phyloP scores from a whole-genome alignment of 768 basidiomycete genomes.

The Aureoboletus auriporus region DNA sequence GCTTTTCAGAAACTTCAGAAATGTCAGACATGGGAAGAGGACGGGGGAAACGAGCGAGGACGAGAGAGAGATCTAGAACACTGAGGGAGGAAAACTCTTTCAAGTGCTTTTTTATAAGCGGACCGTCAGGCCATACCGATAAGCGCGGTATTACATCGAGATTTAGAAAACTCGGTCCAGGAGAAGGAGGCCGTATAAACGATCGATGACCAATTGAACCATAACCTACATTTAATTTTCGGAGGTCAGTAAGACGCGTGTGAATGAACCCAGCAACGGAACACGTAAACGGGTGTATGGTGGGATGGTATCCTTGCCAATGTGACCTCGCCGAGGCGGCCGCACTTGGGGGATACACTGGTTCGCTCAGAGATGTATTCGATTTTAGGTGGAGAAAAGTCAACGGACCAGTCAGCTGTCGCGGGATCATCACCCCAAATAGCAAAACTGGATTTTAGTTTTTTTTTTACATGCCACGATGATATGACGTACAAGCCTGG shows the following conservation, averaged over 20 bases:
- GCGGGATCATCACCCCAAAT: no score
- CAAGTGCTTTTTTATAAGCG: slow-evolving; percentile 22
- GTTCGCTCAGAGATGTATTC: neutral
- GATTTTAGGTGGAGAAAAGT: no score
- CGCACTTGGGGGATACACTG: no score
- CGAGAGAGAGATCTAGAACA: neutral
- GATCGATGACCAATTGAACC: slow-evolving; percentile 1
- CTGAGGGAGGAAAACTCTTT: neutral
- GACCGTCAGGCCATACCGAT: neutral
- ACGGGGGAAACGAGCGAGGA: neutral
- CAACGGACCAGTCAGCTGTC: no score
- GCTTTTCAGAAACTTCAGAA: slow-evolving; percentile 18
- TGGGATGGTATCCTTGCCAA: no score
- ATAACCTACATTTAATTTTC: slow-evolving; percentile 4
- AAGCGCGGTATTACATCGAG: neutral
- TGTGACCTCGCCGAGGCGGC: no score
- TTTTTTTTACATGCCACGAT: no score
- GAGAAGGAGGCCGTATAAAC: neutral
- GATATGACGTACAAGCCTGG: no score
- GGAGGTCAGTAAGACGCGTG: neutral
- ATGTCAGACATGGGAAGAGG: slow-evolving; percentile 12
- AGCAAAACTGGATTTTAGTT: no score
- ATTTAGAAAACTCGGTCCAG: slow-evolving; percentile 3
- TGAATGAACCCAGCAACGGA: no score
- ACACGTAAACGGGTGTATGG: no score